phyloP scores from a whole-genome alignment of 805 yeast species.

The Cyberlindnera maritima region DNA sequence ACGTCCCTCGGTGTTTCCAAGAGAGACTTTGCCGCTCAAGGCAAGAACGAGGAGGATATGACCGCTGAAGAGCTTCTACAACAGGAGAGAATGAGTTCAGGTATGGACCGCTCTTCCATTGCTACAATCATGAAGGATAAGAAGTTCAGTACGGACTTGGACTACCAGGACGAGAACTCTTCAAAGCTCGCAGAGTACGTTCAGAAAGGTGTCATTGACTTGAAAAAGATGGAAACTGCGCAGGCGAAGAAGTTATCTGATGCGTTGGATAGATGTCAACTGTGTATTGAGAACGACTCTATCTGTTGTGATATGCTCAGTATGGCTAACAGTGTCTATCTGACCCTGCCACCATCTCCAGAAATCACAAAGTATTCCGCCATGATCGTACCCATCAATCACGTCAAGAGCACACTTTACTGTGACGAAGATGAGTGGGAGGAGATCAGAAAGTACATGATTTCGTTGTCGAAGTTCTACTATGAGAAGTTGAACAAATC shows the following conservation, averaged over 20 bases:
- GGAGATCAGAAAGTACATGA: slow-evolving; percentile 43
- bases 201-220: slow-evolving; percentile 29
- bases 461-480: slow-evolving; percentile 39
- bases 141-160: slow-evolving; percentile 37
- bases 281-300: slow-evolving; percentile 33
- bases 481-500: slow-evolving; percentile 30
- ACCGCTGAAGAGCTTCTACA: slow-evolving; percentile 35
- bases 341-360: slow-evolving; percentile 40
- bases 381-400: slow-evolving; percentile 42
- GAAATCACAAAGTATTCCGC: slow-evolving; percentile 33
- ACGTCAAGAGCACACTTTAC: slow-evolving; percentile 36
- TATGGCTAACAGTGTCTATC: slow-evolving; percentile 35
- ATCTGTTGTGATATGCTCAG: slow-evolving; percentile 32
- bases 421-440: slow-evolving; percentile 43
- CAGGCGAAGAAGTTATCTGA: slow-evolving; percentile 29
- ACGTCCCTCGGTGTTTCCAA: neutral
- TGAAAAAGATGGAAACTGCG: slow-evolving; percentile 28
- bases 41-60: slow-evolving; percentile 31
- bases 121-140: slow-evolving; percentile 36
- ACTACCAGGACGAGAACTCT: slow-evolving; percentile 42
- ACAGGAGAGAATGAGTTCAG: slow-evolving; percentile 30
- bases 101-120: slow-evolving; percentile 26
- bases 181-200: slow-evolving; percentile 33
- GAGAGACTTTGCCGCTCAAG: slow-evolving; percentile 2
- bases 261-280: slow-evolving; percentile 34